Percentiles rank a stretch among this genome's conserved stretches.
Evolutionary conservation across 1,284 basidiomycete genomes (phyloP).

Genomic region (Leccinum fallax): DNA sequence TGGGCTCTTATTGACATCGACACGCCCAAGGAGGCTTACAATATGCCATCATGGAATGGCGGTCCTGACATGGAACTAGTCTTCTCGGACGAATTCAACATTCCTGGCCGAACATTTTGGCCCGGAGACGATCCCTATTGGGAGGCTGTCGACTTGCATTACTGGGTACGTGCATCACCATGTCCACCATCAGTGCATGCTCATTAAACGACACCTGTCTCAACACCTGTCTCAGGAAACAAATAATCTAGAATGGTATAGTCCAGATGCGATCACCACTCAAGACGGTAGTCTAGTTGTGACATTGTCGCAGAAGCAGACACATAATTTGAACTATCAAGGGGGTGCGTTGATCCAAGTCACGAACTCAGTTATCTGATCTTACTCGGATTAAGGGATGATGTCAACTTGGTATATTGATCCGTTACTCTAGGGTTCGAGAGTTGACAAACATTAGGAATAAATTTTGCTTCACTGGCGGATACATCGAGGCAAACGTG

Average conservation of each 20-base stretch:
- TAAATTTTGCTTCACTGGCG: constrained; percentile 80
- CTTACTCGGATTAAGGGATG: constrained; percentile 33
- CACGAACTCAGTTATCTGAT: not conserved
- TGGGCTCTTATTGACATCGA: constrained; percentile 66
- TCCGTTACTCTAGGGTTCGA: not conserved
- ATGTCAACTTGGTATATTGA: constrained; percentile 36
- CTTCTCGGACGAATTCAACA: constrained; percentile 83
- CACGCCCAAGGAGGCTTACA: constrained; percentile 59
- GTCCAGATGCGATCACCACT: constrained; percentile 68
- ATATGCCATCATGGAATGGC: constrained; percentile 51
- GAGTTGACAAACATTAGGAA: constrained; percentile 47
- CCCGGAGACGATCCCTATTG: constrained; percentile 72
- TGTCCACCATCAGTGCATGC: constrained; percentile 33
- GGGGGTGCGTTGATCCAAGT: constrained; percentile 41
- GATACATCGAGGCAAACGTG: constrained; percentile 61
- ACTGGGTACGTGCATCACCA: constrained; percentile 46
- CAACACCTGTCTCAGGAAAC: constrained; percentile 36
- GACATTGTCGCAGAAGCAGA: constrained; percentile 53
- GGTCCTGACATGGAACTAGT: constrained; percentile 56
- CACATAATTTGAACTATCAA: constrained; percentile 64
- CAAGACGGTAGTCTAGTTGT: constrained; percentile 66
- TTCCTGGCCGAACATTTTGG: constrained; percentile 72
- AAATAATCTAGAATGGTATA: constrained; percentile 68
- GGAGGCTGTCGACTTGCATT: constrained; percentile 69
- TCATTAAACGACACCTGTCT: constrained; percentile 44